A percentile compares a stretch with the other conserved stretches of the same genome.
These are phyloP conservation scores for Hymenoscyphus fraxineus DNA, from an alignment of 2,329 filamentous ascomycete genomes.

Conservation along the genomic window DNA sequence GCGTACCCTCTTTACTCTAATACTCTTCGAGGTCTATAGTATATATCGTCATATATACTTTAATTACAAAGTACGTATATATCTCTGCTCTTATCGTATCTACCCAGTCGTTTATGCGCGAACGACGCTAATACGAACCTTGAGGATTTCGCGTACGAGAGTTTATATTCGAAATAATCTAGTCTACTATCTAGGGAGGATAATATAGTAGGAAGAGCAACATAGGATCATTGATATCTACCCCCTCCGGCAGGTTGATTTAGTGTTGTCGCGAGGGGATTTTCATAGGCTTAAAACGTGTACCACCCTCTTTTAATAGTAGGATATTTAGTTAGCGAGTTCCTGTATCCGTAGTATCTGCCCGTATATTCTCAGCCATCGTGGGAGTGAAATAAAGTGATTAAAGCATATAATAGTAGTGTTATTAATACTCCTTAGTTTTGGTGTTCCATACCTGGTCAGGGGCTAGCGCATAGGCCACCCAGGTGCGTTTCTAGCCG, in stretches of 20 bases:
- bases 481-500: too few relatives aligned
- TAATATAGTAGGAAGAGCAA: background rate
- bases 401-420: background rate
- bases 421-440: background rate
- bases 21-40: too few relatives aligned
- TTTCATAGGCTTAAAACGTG: background rate
- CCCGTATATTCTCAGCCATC: background rate
- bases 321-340: background rate
- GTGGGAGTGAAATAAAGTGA: background rate
- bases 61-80: background rate
- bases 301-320: background rate
- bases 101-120: background rate
- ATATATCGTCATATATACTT: background rate
- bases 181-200: background rate
- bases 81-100: background rate
- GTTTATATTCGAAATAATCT: background rate
- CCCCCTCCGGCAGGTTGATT: background rate
- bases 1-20: too few relatives aligned
- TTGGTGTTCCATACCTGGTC: background rate
- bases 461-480: too few relatives aligned
- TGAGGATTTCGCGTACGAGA: background rate
- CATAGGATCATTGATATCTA: background rate
- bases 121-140: background rate
- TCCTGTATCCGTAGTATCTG: background rate
- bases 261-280: background rate